Evolutionary conservation across 2,329 filamentous ascomycete species (phyloP).

Genomic region (Metarhizium sp.): DNA sequence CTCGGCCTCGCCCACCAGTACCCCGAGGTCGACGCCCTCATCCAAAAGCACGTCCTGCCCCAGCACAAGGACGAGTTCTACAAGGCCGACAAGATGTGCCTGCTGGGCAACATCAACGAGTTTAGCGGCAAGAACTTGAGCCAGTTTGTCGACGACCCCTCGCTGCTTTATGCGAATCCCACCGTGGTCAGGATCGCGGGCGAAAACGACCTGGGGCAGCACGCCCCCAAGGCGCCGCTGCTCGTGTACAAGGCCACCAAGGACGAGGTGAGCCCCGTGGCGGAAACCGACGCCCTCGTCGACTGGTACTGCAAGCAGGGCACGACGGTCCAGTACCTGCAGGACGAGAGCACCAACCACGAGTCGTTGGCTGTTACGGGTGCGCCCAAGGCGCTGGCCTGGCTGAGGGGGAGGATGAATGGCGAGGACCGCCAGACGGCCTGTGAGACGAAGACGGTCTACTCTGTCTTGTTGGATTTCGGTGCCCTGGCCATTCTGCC

Average conservation of each 20-base stretch:
- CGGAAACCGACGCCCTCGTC: background rate
- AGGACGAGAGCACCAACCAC: background rate
- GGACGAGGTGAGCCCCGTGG: conserved; percentile 1
- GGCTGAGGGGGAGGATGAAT: background rate
- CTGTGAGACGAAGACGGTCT: background rate
- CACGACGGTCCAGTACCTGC: background rate
- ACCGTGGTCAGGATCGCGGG: background rate
- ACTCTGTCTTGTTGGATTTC: background rate
- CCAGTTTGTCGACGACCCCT: conserved; percentile 27
- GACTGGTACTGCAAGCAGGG: background rate
- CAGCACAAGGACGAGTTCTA: conserved; percentile 18
- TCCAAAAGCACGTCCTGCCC: conserved; percentile 12
- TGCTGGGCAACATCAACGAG: conserved; percentile 12
- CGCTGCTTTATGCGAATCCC: background rate
- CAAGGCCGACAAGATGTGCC: conserved; percentile 16
- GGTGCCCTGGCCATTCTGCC: background rate
- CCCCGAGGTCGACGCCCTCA: conserved; percentile 6
- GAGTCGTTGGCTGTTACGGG: background rate
- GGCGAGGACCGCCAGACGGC: background rate
- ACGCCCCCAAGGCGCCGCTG: background rate
- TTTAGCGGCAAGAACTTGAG: conserved; percentile 27
- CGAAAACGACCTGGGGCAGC: background rate
- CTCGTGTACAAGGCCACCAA: background rate
- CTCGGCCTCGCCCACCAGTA: conserved; percentile 14
- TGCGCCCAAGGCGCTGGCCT: background rate